Percentiles rank a stretch among this genome's conserved stretches.
phyloP scores from a whole-genome alignment of 495 filamentous ascomycete genomes.

The Daldinia loculata region DNA sequence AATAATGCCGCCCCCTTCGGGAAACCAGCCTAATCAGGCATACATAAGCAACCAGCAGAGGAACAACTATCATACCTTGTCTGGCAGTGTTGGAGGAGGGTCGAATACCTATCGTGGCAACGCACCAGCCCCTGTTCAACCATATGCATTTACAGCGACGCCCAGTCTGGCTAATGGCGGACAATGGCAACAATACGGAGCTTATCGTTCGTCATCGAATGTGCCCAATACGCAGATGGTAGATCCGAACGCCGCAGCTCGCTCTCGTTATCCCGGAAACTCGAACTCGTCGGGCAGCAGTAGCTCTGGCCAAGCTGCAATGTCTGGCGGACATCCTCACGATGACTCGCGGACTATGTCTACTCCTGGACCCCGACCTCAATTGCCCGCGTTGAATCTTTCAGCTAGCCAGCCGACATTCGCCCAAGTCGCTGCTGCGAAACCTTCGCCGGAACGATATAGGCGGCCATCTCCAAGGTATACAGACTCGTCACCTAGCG shows the following conservation, averaged over 20 bases:
- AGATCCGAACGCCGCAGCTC: constrained; percentile 56
- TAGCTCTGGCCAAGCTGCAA: constrained; percentile 4
- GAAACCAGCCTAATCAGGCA: constrained; percentile 63
- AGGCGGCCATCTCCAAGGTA: constrained; percentile 57
- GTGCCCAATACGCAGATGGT: constrained; percentile 61
- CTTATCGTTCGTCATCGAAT: constrained; percentile 72
- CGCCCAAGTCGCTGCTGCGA: constrained; percentile 49
- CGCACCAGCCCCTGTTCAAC: constrained; percentile 73
- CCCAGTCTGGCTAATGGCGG: constrained; percentile 67
- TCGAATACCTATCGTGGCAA: constrained; percentile 74
- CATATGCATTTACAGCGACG: constrained; percentile 85
- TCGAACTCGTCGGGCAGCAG: constrained; percentile 44
- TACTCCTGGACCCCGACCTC: constrained; percentile 45
- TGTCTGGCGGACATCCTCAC: constrained; percentile 28
- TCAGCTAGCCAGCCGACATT: constrained; percentile 49
- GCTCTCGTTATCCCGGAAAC: constrained; percentile 66
- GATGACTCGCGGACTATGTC: constrained; percentile 41
- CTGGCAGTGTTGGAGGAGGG: constrained; percentile 55
- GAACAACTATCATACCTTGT: constrained; percentile 68
- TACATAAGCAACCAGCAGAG: constrained; percentile 67
- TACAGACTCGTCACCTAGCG: constrained; percentile 49
- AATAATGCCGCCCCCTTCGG: constrained; percentile 62
- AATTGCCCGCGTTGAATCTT: constrained; percentile 43
- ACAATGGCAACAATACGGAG: constrained; percentile 72
- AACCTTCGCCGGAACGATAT: constrained; percentile 63